Percentiles rank a stretch among this genome's conserved stretches.
Conservation (phyloP, 2,329 filamentous ascomycete genomes). For the Westerdykella sp. region DNA sequence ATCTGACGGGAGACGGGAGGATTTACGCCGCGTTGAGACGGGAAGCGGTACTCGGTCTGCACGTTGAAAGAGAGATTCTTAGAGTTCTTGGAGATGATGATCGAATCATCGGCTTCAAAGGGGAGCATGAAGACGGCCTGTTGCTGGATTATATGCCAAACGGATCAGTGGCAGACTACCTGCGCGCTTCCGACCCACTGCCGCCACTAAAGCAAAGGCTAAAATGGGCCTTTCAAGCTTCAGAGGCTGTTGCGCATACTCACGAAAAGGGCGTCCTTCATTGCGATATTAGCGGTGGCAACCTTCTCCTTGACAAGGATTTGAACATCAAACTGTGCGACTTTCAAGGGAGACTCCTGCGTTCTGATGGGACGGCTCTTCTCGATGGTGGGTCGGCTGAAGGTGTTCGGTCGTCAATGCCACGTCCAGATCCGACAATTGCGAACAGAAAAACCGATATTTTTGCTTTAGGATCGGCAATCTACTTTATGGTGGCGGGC, state of each 20-base stretch:
- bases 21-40: too few species aligned
- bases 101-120: conserved; percentile 7
- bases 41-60: too few species aligned
- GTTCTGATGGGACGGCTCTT: background rate
- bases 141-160: conserved; percentile 8
- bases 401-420: too few species aligned
- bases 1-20: too few species aligned
- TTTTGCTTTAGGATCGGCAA: too few species aligned
- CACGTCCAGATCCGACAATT: too few species aligned
- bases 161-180: conserved; percentile 5
- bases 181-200: background rate
- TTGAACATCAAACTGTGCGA: conserved; percentile 8
- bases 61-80: too few species aligned
- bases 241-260: conserved; percentile 7
- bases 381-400: too few species aligned
- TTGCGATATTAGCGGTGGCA: conserved; percentile 7
- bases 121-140: conserved; percentile 7
- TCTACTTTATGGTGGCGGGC: too few species aligned
- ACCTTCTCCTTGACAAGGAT: conserved; percentile 7
- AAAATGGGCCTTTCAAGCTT: conserved; percentile 3
- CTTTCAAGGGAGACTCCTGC: conserved; percentile 9
- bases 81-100: too few species aligned
- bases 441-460: too few species aligned
- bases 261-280: conserved; percentile 8
- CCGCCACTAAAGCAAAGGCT: conserved; percentile 2